Evolutionary conservation across 495 filamentous ascomycete species (phyloP).

Genomic region (Tetracladium setigerum): DNA sequence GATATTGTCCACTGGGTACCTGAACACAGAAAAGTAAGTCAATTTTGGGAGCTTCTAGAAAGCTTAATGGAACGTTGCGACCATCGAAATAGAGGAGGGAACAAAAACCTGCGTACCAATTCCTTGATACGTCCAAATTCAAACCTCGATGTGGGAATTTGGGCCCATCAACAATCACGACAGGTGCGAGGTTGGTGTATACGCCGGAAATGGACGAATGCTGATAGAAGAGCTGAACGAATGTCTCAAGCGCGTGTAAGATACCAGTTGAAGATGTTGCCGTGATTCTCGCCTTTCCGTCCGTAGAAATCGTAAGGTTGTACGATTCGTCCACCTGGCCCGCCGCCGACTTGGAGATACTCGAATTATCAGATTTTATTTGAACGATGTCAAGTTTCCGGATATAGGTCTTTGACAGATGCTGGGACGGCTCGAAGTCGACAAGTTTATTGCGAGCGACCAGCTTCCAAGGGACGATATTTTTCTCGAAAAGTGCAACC

Average conservation of each 20-base stretch:
- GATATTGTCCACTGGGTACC: conserved; percentile 52
- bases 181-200: conserved; percentile 61
- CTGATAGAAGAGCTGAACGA: conserved; percentile 68
- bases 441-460: conserved; percentile 44
- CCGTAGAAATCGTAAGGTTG: conserved; percentile 44
- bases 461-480: conserved; percentile 72
- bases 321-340: conserved; percentile 69
- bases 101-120: conserved; percentile 28
- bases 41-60: no score
- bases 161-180: conserved; percentile 57
- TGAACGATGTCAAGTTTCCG: conserved; percentile 51
- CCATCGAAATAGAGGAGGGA: no score
- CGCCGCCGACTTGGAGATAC: conserved; percentile 47
- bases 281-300: conserved; percentile 49
- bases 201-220: conserved; percentile 46
- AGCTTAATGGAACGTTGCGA: no score
- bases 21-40: no score
- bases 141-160: conserved; percentile 65
- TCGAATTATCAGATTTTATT: conserved; percentile 41
- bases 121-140: conserved; percentile 63
- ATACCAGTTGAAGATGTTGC: conserved; percentile 59
- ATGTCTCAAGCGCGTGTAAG: conserved; percentile 58
- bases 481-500: conserved; percentile 48
- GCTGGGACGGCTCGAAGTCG: conserved; percentile 50
- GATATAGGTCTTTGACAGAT: conserved; percentile 38